Evolutionary conservation across 352 stramenopile species (phyloP), one percentile per base, ranked within the genome.

Genomic region (Globisporangium barbulae): DNA sequence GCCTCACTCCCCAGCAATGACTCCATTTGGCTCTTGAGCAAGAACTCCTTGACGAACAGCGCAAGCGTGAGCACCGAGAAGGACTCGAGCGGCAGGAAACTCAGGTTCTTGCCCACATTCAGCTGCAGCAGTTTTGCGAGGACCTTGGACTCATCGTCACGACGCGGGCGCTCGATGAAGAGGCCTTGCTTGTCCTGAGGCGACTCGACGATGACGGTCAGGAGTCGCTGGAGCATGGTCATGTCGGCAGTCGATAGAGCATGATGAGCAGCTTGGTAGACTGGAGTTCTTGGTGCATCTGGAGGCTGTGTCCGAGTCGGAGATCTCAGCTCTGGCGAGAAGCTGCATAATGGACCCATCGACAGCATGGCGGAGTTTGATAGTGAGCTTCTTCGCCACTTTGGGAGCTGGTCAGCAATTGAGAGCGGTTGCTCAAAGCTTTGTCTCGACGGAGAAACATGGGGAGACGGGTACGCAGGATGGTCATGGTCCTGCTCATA

Each of bases 1-100:
- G 28, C 25, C 3, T 37, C 13, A 19, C 19, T 10, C 2, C 48
- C 45, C n/a, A 68, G 25, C 21, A 68, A 35, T 15, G 53, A 33
- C 33, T 64, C 62, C 19, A 22, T n/a, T 1, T 45, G 47, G 4
- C 8, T 30, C 17, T 30, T 33, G 39, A 59, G 41, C 6, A 42
- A 39, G 37, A 25, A 39, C 6, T 62, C 37, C 31, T 30, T 59
- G 22, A 62, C 30, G 19, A 55, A 53, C 5, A 61, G 41, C 1
- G 57, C 50, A 0, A 70, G 30, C 2, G 64, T 53, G 21, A 59
- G 52, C 22, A 58, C 52, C 2, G 59, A 66, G 47, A 70, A 70
- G n/a, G 52, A 66, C 25, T 66, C 58, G 15, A 70, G 31, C 21
- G 59, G 64, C 7, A 70, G 25, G 30, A 56, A 70, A 33, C 33